phyloP scores from a whole-genome alignment of 805 yeast genomes.

The Ogataea angusta region DNA sequence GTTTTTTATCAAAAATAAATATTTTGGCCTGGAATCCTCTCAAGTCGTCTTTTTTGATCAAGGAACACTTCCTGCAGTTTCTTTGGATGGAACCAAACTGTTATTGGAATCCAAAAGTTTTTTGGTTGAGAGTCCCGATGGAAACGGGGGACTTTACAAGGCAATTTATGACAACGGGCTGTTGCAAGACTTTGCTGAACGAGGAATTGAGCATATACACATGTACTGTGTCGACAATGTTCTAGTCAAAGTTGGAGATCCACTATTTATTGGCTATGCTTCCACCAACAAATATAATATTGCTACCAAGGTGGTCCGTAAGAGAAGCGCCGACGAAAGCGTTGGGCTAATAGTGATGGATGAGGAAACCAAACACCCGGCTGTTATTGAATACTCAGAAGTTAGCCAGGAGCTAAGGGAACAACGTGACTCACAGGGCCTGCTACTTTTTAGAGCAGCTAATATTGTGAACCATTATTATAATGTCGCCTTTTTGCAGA shows the following conservation, averaged over 20 bases:
- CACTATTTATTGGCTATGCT: slow-evolving; percentile 83
- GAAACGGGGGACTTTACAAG: slow-evolving; percentile 94
- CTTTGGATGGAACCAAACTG: slow-evolving; percentile 63
- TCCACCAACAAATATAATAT: slow-evolving; percentile 61
- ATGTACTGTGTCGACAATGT: slow-evolving; percentile 97
- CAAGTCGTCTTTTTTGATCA: slow-evolving; percentile 86
- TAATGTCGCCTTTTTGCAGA: slow-evolving; percentile 66
- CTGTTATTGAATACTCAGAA: slow-evolving; percentile 94
- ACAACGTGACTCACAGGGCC: slow-evolving; percentile 56
- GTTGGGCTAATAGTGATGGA: slow-evolving; percentile 89
- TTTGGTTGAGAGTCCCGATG: slow-evolving; percentile 90
- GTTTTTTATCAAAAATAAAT: slow-evolving; percentile 58
- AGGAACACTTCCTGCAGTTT: slow-evolving; percentile 91
- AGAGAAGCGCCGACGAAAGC: slow-evolving; percentile 79
- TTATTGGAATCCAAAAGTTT: slow-evolving; percentile 53
- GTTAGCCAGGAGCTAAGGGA: slow-evolving; percentile 71
- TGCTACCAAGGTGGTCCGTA: slow-evolving; percentile 93
- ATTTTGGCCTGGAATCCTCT: slow-evolving; percentile 62
- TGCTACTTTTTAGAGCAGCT: slow-evolving; percentile 83
- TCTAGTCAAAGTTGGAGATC: slow-evolving; percentile 90
- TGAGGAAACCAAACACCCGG: slow-evolving; percentile 55
- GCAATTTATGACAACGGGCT: slow-evolving; percentile 68
- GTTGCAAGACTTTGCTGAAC: slow-evolving; percentile 59
- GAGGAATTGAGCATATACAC: slow-evolving; percentile 84
- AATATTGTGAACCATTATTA: slow-evolving; percentile 97